Percentiles rank a stretch among this genome's conserved stretches.
Evolutionary conservation across 2,329 filamentous ascomycete species (phyloP).

Genomic region (Fusarium vanettenii): DNA sequence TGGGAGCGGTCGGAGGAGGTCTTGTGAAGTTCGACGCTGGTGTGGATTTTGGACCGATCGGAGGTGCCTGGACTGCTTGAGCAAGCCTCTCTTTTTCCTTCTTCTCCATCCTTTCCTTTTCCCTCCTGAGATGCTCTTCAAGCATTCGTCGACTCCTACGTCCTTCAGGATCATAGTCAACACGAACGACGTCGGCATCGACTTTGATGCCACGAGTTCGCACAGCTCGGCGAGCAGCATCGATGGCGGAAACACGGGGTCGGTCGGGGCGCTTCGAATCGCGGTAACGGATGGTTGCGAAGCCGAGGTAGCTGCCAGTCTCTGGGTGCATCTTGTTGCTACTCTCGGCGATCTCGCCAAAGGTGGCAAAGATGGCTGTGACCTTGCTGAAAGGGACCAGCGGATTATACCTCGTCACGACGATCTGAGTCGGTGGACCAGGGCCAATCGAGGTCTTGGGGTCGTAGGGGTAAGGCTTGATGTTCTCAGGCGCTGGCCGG

Average conservation of each 20-base stretch:
- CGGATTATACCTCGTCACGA: slow-evolving; percentile 97
- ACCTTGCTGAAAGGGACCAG: slow-evolving; percentile 84
- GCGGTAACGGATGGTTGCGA: slow-evolving; percentile 90
- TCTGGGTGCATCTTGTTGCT: slow-evolving; percentile 96
- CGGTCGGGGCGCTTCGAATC: slow-evolving; percentile 68
- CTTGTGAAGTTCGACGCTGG: slow-evolving; percentile 45
- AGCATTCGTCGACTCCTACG: slow-evolving; percentile 83
- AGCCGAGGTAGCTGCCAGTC: slow-evolving; percentile 92
- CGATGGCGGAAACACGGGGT: slow-evolving; percentile 72
- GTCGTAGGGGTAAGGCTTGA: slow-evolving; percentile 87
- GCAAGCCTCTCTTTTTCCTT: slow-evolving; percentile 55
- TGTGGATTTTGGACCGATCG: slow-evolving; percentile 52
- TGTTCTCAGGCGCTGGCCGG: slow-evolving; percentile 79
- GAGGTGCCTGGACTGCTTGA: slow-evolving; percentile 49
- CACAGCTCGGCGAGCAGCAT: slow-evolving; percentile 85
- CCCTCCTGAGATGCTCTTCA: slow-evolving; percentile 77
- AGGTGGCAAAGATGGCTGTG: slow-evolving; percentile 79
- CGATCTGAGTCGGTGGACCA: slow-evolving; percentile 88
- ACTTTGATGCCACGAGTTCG: slow-evolving; percentile 82
- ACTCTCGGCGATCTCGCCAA: slow-evolving; percentile 88
- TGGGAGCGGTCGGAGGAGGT: slow-evolving; percentile 86
- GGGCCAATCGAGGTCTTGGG: slow-evolving; percentile 85
- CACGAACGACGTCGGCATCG: slow-evolving; percentile 79
- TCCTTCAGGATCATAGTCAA: slow-evolving; percentile 91
- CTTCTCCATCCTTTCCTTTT: slow-evolving; percentile 72